These are phyloP conservation scores for Anthracocystis panici-leucophaei DNA, from an alignment of 1,284 basidiomycete species.

Conservation along the genomic window DNA sequence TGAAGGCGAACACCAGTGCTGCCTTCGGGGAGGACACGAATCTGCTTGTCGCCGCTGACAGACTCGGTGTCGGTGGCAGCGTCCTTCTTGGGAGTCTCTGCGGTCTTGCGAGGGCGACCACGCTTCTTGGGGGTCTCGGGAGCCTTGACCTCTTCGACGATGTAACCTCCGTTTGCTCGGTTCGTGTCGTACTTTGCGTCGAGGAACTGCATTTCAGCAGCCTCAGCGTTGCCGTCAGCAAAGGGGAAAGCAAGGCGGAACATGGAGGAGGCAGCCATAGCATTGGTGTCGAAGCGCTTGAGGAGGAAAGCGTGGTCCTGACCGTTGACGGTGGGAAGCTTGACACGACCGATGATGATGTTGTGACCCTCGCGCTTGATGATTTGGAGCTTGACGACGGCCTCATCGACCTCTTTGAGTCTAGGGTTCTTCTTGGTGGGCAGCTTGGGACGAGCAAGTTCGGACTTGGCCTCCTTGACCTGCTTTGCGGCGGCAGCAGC, in stretches of 20 bases:
- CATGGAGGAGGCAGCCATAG: slow-evolving; percentile 95
- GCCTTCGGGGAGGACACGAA: slow-evolving; percentile 56
- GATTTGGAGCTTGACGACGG: slow-evolving; percentile 82
- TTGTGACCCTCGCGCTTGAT: slow-evolving; percentile 83
- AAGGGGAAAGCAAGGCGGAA: slow-evolving; percentile 95
- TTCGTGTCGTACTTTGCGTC: slow-evolving; percentile 82
- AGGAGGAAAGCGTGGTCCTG: slow-evolving; percentile 87
- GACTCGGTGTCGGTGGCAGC: slow-evolving; percentile 40
- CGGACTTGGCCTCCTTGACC: slow-evolving; percentile 34
- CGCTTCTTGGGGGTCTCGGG: slow-evolving; percentile 53
- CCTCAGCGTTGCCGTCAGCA: slow-evolving; percentile 83
- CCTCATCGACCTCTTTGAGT: slow-evolving; percentile 57
- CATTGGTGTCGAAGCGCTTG: slow-evolving; percentile 93
- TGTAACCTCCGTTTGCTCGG: slow-evolving; percentile 83
- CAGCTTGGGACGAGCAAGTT: slow-evolving; percentile 51
- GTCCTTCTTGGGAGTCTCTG: slow-evolving; percentile 46
- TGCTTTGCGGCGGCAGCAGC: slow-evolving; percentile 27
- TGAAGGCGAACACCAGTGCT: slow-evolving; percentile 76
- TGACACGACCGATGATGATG: slow-evolving; percentile 90
- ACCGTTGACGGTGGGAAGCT: slow-evolving; percentile 80
- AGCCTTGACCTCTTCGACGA: slow-evolving; percentile 72
- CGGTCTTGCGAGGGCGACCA: slow-evolving; percentile 50
- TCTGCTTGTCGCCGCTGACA: slow-evolving; percentile 29
- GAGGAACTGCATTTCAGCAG: slow-evolving; percentile 84
- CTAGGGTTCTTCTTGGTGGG: slow-evolving; percentile 63